Conservation (phyloP, 495 filamentous ascomycete species). For the Penicillium mononematosum region DNA sequence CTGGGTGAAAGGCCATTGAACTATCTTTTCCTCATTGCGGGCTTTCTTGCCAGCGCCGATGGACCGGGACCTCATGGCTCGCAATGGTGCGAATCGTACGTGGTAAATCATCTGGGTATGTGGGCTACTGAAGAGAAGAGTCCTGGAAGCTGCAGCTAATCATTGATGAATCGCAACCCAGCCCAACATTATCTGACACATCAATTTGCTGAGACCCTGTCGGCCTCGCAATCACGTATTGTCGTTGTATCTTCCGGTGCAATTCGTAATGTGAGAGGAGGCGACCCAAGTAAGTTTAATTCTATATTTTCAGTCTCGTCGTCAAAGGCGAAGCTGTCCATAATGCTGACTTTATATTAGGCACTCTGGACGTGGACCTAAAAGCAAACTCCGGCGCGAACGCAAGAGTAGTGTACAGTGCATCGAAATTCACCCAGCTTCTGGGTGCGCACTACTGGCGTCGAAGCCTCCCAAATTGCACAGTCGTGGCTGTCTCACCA, state of each 20-base stretch:
- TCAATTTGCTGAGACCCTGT: conserved; percentile 23
- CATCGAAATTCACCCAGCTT: conserved; percentile 29
- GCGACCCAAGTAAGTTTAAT: conserved; percentile 24
- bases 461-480: conserved; percentile 25
- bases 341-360: conserved; percentile 14
- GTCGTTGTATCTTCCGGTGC: conserved; percentile 33
- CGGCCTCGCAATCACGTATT: conserved; percentile 26
- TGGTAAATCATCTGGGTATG: conserved; percentile 34
- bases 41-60: conserved; percentile 19
- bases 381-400: conserved; percentile 31
- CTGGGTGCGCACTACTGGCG: conserved; percentile 33
- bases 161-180: neutral
- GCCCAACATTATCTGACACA: conserved; percentile 34
- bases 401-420: conserved; percentile 23
- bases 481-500: conserved; percentile 29
- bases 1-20: conserved; percentile 21
- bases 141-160: neutral
- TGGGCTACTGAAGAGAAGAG: neutral
- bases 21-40: conserved; percentile 26
- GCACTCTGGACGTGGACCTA: conserved; percentile 28
- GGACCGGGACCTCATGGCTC: conserved; percentile 30
- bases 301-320: neutral
- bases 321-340: neutral
- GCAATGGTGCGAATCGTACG: conserved; percentile 26
- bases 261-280: conserved; percentile 26